Evolutionary conservation across 257 asterid species (phyloP).

Genomic region (Forsythia suspensa): DNA sequence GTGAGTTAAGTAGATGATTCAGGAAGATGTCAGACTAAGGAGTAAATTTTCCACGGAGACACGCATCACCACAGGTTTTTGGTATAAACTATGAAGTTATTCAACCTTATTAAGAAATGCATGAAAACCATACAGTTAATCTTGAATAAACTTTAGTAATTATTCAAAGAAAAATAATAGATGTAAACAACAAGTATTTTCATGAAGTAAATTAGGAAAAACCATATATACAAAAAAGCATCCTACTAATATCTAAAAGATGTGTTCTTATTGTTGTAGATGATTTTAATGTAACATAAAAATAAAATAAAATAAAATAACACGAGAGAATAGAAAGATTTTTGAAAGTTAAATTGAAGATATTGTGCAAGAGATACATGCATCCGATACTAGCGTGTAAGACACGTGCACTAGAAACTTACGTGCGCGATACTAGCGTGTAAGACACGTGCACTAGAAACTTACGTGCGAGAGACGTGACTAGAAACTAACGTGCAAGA

Average conservation of each 20-base stretch:
- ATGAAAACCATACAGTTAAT: background rate
- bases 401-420: background rate
- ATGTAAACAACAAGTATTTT: background rate
- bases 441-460: background rate
- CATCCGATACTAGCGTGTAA: background rate
- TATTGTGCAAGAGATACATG: background rate
- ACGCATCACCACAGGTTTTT: background rate
- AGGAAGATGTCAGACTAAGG: background rate
- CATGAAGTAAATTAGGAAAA: background rate
- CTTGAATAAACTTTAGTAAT: background rate
- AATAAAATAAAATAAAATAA: background rate
- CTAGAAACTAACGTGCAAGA: background rate
- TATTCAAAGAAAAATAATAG: background rate
- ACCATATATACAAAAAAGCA: background rate
- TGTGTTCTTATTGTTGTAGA: background rate
- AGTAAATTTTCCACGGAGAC: background rate
- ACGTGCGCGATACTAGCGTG: background rate
- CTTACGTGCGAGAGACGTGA: background rate
- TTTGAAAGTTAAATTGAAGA: background rate
- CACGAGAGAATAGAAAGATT: background rate
- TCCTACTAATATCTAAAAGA: background rate
- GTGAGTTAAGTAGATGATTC: background rate
- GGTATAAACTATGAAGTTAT: background rate
- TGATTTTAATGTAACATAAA: background rate
- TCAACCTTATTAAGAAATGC: background rate